Conservation (phyloP, 2,329 filamentous ascomycete species). For the Fusarium sp. region DNA sequence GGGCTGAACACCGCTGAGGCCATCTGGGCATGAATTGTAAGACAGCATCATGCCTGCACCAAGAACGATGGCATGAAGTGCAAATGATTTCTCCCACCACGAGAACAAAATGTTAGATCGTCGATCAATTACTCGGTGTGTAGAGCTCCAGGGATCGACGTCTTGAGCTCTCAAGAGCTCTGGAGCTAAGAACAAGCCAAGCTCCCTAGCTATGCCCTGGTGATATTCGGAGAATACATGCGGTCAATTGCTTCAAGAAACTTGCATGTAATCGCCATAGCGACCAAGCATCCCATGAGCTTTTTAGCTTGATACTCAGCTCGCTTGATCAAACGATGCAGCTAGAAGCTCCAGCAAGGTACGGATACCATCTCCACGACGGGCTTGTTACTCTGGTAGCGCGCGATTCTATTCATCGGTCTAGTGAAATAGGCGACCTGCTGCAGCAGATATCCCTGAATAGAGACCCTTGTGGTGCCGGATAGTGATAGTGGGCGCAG, state of each 20-base stretch:
- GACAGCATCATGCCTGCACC: conserved; percentile 18
- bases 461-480: conserved; percentile 17
- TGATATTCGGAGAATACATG: conserved; percentile 28
- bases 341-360: conserved; percentile 29
- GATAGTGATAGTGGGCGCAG: conserved; percentile 32
- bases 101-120: conserved; percentile 26
- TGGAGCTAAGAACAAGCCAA: conserved; percentile 29
- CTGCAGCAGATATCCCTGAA: conserved; percentile 34
- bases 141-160: conserved; percentile 29
- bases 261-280: conserved; percentile 32
- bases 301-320: conserved; percentile 34
- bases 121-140: conserved; percentile 35
- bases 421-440: conserved; percentile 22
- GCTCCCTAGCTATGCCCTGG: conserved; percentile 30
- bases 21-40: conserved; percentile 29
- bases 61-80: conserved; percentile 18
- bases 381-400: conserved; percentile 11
- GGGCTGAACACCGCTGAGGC: conserved; percentile 36
- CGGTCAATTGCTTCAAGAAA: conserved; percentile 34
- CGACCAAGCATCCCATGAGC: conserved; percentile 32
- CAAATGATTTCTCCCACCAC: conserved; percentile 22
- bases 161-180: conserved; percentile 27
- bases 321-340: conserved; percentile 34
- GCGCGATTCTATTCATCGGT: conserved; percentile 25
- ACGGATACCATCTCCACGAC: conserved; percentile 28